Percentiles rank a stretch among this genome's conserved stretches.
phyloP scores from a whole-genome alignment of 768 basidiomycete genomes.

The Boletus fagicola region DNA sequence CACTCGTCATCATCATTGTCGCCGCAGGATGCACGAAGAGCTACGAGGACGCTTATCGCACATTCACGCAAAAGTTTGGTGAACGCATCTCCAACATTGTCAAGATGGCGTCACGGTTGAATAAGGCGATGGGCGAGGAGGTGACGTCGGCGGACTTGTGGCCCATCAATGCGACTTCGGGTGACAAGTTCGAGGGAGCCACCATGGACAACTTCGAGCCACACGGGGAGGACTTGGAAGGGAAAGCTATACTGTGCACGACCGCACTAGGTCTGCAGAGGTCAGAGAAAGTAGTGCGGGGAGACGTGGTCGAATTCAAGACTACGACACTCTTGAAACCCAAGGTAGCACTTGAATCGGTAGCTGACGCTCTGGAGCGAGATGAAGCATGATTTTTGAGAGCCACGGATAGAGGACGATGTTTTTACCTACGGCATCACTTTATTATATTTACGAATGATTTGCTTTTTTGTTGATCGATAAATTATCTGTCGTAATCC shows the following conservation, averaged over 20 bases:
- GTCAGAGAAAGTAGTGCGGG: slow-evolving; percentile 37
- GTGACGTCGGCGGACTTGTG: slow-evolving; percentile 58
- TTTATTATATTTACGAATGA: slow-evolving; percentile 29
- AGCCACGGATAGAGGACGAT: neutral
- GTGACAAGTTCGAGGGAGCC: slow-evolving; percentile 38
- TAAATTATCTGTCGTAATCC: slow-evolving; percentile 25
- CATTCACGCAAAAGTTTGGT: slow-evolving; percentile 34
- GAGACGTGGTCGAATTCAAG: slow-evolving; percentile 46
- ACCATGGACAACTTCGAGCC: slow-evolving; percentile 49
- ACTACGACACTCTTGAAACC: slow-evolving; percentile 50
- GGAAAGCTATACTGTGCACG: slow-evolving; percentile 47
- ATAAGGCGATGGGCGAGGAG: slow-evolving; percentile 56
- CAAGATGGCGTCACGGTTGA: slow-evolving; percentile 31
- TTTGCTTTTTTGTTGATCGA: slow-evolving; percentile 11
- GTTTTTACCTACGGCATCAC: slow-evolving; percentile 14
- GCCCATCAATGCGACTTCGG: slow-evolving; percentile 44
- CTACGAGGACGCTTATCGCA: slow-evolving; percentile 32
- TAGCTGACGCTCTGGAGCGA: slow-evolving; percentile 31
- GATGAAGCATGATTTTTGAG: slow-evolving; percentile 20
- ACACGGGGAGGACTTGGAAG: slow-evolving; percentile 6
- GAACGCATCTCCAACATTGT: slow-evolving; percentile 36
- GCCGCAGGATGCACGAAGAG: slow-evolving; percentile 38
- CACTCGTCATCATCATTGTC: slow-evolving; percentile 42
- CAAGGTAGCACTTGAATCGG: slow-evolving; percentile 47
- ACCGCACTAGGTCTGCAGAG: slow-evolving; percentile 53